Conservation (phyloP, 1,284 basidiomycete genomes). For the Xanthoconium separans region DNA sequence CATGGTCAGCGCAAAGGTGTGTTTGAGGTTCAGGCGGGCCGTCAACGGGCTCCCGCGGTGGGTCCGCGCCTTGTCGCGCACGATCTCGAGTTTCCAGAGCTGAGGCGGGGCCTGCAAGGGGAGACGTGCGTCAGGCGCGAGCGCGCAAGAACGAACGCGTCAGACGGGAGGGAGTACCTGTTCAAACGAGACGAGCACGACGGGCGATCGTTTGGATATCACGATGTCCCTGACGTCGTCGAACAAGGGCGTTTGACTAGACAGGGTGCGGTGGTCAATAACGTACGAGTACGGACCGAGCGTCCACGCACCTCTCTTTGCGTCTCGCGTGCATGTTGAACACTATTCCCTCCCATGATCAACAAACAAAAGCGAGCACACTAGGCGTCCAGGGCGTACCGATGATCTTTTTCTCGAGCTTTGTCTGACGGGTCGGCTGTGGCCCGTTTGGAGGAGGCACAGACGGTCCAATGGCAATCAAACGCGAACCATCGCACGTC, state of each 20-base stretch:
- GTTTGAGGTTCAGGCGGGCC: conserved; percentile 52
- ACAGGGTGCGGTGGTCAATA: too few species aligned
- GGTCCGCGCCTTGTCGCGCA: conserved; percentile 45
- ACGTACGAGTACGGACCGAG: too few species aligned
- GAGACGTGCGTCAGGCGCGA: neutral
- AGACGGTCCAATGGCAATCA: conserved; percentile 70
- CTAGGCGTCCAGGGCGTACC: conserved; percentile 38
- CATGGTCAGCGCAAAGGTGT: conserved; percentile 68
- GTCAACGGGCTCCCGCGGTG: conserved; percentile 33
- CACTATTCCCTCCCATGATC: conserved; percentile 40
- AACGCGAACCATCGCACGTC: conserved; percentile 59
- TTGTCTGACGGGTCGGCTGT: conserved; percentile 63
- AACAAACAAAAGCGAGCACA: neutral
- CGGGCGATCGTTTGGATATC: conserved; percentile 52
- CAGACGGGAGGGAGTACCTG: conserved; percentile 43
- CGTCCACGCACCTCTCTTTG: conserved; percentile 58
- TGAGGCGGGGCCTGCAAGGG: conserved; percentile 64
- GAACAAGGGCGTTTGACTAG: conserved; percentile 70
- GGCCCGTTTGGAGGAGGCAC: conserved; percentile 57
- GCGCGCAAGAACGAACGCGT: too few species aligned
- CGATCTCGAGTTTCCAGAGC: conserved; percentile 70
- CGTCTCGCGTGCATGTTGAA: conserved; percentile 67
- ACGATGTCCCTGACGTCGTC: conserved; percentile 77
- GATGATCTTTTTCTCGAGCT: conserved; percentile 73
- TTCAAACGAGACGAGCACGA: conserved; percentile 57